Evolutionary conservation across 306 rosid species (phyloP).

Genomic region (Quillaja saponaria): DNA sequence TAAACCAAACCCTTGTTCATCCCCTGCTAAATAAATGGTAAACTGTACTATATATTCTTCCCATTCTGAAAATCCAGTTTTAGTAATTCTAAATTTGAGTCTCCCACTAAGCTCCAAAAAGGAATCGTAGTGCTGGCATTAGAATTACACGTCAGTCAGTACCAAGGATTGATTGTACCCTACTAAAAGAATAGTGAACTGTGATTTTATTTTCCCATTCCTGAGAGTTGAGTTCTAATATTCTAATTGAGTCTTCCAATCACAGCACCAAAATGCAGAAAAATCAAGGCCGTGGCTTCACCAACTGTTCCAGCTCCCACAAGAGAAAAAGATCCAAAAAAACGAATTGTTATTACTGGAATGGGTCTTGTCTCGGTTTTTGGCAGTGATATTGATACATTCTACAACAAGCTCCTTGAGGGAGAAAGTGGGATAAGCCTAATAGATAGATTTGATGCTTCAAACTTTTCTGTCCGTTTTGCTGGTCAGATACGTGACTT

Average conservation of each 20-base stretch:
- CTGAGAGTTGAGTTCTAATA: neutral
- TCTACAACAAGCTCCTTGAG: constrained; percentile 61
- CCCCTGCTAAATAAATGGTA: no score
- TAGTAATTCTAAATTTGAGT: no score
- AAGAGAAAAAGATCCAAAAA: constrained; percentile 68
- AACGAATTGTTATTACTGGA: constrained; percentile 70
- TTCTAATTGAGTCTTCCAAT: neutral
- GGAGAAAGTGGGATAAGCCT: constrained; percentile 78
- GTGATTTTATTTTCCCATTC: no score
- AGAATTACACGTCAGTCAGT: no score
- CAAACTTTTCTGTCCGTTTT: constrained; percentile 53
- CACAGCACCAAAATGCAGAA: constrained; percentile 47
- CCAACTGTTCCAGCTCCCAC: constrained; percentile 53
- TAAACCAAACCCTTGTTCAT: no score
- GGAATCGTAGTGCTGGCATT: no score
- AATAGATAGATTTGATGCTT: constrained; percentile 67
- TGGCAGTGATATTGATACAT: constrained; percentile 56
- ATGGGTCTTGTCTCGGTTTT: constrained; percentile 74
- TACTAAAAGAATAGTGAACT: no score
- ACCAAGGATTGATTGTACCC: no score
- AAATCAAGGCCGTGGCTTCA: constrained; percentile 47
- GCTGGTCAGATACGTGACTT: constrained; percentile 63
- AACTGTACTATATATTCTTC: no score
- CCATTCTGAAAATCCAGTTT: no score
- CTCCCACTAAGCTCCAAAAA: no score